Percentiles rank a stretch among this genome's conserved stretches.
These are phyloP conservation scores for Garcia nutans DNA, from an alignment of 345 rosid species.

Conservation along the genomic window DNA sequence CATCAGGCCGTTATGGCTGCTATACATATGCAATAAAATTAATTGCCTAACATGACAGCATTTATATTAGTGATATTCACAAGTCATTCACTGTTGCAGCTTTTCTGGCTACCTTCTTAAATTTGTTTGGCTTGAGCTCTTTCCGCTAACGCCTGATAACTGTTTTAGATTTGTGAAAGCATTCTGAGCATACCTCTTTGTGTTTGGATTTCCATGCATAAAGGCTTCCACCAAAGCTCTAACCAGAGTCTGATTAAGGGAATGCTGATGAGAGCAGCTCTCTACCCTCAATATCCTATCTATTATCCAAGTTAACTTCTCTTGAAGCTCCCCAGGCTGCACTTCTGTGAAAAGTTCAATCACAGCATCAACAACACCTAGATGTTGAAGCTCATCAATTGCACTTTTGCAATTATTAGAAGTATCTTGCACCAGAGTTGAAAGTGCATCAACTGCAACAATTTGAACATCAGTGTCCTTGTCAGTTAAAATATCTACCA, in stretches of 20 bases:
- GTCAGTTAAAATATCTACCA: constrained; percentile 32
- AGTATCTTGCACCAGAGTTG: constrained; percentile 33
- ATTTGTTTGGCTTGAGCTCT: constrained; percentile 27
- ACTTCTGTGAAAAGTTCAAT: constrained; percentile 33
- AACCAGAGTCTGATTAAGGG: constrained; percentile 38
- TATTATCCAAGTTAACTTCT: constrained; percentile 40
- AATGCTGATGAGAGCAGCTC: constrained; percentile 28
- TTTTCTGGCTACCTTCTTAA: constrained; percentile 21
- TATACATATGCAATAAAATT: constrained; percentile 6
- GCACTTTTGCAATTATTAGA: constrained; percentile 27
- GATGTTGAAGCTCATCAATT: constrained; percentile 34
- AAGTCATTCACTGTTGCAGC: not conserved
- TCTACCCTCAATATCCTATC: constrained; percentile 38
- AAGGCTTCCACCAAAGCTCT: constrained; percentile 46
- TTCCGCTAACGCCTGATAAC: constrained; percentile 32
- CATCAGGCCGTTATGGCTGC: not conserved
- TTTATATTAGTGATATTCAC: not conserved
- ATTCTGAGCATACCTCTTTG: constrained; percentile 37
- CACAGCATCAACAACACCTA: constrained; percentile 24
- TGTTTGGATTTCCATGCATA: constrained; percentile 36
- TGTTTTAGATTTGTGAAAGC: constrained; percentile 49
- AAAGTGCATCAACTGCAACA: constrained; percentile 40
- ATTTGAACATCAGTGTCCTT: constrained; percentile 37
- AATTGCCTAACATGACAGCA: not conserved
- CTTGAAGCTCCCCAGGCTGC: constrained; percentile 41